Base-by-base conservation (phyloP, 371 early-diverging fungal species). In the Lichtheimia hyalospora region DNA sequence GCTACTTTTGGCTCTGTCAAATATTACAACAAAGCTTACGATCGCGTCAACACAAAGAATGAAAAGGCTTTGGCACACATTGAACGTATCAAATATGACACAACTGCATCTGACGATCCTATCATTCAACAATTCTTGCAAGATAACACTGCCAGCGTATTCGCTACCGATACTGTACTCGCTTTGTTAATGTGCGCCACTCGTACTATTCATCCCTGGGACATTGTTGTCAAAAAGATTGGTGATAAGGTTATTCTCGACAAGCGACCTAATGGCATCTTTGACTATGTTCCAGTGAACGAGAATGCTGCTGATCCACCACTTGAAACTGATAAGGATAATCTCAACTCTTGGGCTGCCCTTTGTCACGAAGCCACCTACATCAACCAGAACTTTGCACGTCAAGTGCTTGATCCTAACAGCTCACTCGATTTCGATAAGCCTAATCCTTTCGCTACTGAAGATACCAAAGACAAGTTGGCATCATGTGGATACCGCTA, bases 301-400 rank as follows among this genome's bases (percentile, higher is more conserved):
- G 99, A 98, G 74, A 97, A 96, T 77, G 92, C 96, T 2, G 75
- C 79, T 12, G 96, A 96, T 61, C 93, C 96, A 23, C 97, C 99
- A 18, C 71, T 87, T 40, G 99, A 98, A 56, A 69, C 75, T 34
- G 97, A 96, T 39, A 94, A 93, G 81, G 96, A 94, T 52, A 84
- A 72, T 48, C 85, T 93, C 77, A 98, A 98, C 85, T 86, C 91
- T 1, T 94, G 95, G 64, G 76, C 84, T 60, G 86, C 88, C 42
- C 84, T 98, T 49, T 89, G 96, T 25, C 70, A 79, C 55, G 99
- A 98, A 81, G 92, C 93, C 13, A 93, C 95, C n/a, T 82, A 88
- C 59, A 87, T 94, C 73, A 91, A 93, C 78, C 87, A 88, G 75
- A 86, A 89, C 83, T 95, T 91, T 76, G 81, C 92, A 44, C 85